These are phyloP conservation scores for Asterophora parasitica DNA, from an alignment of 768 basidiomycete species.

Conservation along the genomic window DNA sequence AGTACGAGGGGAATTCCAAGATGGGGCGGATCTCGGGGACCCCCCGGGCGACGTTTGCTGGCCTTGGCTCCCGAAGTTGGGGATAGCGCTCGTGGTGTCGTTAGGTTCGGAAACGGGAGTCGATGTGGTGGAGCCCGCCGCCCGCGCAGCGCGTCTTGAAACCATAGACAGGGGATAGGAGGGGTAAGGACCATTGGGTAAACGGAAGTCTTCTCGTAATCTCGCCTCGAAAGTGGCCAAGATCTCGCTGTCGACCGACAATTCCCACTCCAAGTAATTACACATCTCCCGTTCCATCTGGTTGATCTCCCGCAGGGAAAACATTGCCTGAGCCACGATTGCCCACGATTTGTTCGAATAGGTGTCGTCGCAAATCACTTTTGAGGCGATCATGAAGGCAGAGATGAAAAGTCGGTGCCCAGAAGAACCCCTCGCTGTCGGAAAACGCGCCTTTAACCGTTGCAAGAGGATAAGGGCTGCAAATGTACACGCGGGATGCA, in stretches of 20 bases:
- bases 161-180: constrained; percentile 58
- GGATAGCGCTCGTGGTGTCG: constrained; percentile 43
- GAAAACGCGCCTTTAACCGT: constrained; percentile 87
- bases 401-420: constrained; percentile 89
- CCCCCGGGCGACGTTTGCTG: constrained; percentile 24
- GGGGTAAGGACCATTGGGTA: constrained; percentile 50
- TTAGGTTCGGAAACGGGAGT: constrained; percentile 40
- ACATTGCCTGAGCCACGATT: constrained; percentile 86
- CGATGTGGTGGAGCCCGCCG: constrained; percentile 33
- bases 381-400: constrained; percentile 88
- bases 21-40: constrained; percentile 27
- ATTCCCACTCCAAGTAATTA: constrained; percentile 88
- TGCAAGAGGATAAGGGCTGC: constrained; percentile 66
- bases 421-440: constrained; percentile 83
- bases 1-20: constrained; percentile 27
- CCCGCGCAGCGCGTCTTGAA: constrained; percentile 52
- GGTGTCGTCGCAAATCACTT: constrained; percentile 92
- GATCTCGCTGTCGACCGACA: constrained; percentile 65
- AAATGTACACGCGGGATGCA: constrained; percentile 66
- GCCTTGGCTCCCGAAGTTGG: constrained; percentile 37
- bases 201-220: constrained; percentile 55
- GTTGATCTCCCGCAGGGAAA: constrained; percentile 83
- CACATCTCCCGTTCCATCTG: constrained; percentile 97
- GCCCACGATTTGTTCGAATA: constrained; percentile 93
- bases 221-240: constrained; percentile 57